Evolutionary conservation across 169 alveolate genomes (phyloP), one percentile per base, ranked within the genome.

Genomic region (Eimeria acervulina): DNA sequence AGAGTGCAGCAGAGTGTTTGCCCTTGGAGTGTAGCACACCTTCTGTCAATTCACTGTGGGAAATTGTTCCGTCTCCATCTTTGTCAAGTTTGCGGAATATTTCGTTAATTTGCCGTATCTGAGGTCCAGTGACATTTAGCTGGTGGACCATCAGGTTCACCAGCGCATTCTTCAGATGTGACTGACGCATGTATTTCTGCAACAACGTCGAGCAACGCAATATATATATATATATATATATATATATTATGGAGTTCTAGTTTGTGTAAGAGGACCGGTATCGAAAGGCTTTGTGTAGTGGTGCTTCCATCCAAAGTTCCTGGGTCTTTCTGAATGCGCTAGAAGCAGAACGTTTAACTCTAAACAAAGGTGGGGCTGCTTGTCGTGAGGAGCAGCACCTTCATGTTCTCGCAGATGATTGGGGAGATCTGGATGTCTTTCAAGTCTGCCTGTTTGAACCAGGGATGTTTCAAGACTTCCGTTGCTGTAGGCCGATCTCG

Each of bases 401-500:
- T 95, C 93, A 97, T 87, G 91, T 93, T 96, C 23, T 91, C 96
- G 76, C 94, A 95, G 63, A 74, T 94, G 83, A 38, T 95, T 23
- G 94, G 94, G 31, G 94, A 68, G 38, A 90, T 51, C 36, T 51
- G 87, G 40, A 74, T 84, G 40, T 44, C 95, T 12, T 76, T 85
- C 19, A 95, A 47, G 28, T 87, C 80, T n/a, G 98, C 96, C 76
- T 90, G 93, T 42, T 96, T 96, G 94, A 98, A 97, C 98, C 98
- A 98, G 28, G 95, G 91, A 55, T 98, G 98, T 44, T 96, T 66
- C 28, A 97, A 93, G 31, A 93, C 96, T 40, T 96, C 97, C 42
- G 87, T 72, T 10, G 99, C 98, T n/a, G 97, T 80, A 21, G 98
- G 98, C 66, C 99, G 93, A 33, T 83, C 68, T 33, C 84, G 90